Conservation (phyloP, 768 basidiomycete species). For the Mycena albidolilacea region DNA sequence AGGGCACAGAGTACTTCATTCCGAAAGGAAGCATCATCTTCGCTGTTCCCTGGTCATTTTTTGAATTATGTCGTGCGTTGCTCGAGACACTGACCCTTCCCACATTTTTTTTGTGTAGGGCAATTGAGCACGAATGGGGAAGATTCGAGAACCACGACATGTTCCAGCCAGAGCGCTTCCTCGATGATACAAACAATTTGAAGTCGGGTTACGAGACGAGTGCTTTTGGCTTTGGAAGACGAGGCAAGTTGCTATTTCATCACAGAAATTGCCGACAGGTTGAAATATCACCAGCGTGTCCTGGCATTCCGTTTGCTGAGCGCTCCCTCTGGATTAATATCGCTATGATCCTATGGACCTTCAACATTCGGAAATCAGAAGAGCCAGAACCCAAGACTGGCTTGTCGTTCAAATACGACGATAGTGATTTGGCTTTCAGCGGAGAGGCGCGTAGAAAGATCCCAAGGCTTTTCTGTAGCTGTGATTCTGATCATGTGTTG, state of each 20-base stretch:
- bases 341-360: not conserved
- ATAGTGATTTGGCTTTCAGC: not conserved
- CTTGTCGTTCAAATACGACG: constrained; percentile 1
- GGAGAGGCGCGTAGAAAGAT: not conserved
- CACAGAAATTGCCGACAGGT: not conserved
- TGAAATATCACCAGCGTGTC: constrained; percentile 1
- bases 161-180: constrained; percentile 5
- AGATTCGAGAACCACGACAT: constrained; percentile 7
- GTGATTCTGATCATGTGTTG: not conserved
- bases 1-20: constrained; percentile 4
- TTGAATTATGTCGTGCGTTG: not conserved
- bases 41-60: not conserved
- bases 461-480: not conserved
- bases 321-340: not conserved
- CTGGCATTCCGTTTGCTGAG: constrained; percentile 5
- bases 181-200: constrained; percentile 4
- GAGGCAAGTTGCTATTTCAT: constrained; percentile 1
- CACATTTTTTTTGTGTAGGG: not conserved
- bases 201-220: not conserved
- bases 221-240: constrained; percentile 2
- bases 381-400: not conserved
- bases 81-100: constrained; percentile 1
- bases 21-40: constrained; percentile 10
- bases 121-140: not conserved
- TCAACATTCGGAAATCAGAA: not conserved